These are phyloP conservation scores for Metschnikowia bowlesiae DNA, from an alignment of 805 yeast genomes.

Conservation along the genomic window DNA sequence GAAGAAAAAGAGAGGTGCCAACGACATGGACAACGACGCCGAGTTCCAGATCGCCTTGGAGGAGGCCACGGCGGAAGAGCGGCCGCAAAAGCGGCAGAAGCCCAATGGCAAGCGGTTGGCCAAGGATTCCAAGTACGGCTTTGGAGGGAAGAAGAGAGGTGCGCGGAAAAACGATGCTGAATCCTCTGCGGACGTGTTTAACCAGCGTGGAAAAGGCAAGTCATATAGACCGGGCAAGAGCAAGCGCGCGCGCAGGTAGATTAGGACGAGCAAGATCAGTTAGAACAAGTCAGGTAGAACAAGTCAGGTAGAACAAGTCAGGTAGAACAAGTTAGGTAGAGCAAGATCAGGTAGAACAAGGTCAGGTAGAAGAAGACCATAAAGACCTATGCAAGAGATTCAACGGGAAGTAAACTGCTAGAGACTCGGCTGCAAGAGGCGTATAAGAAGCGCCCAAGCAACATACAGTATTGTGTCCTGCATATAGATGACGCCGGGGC, in stretches of 20 bases:
- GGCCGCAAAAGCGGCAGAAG: constrained; percentile 46
- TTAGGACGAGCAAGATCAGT: no score
- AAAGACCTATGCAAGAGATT: no score
- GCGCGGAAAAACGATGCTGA: constrained; percentile 68
- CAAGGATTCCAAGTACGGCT: constrained; percentile 70
- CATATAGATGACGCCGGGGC: no score
- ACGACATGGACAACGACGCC: constrained; percentile 67
- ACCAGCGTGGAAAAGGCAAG: constrained; percentile 16
- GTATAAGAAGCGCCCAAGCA: no score
- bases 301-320: not conserved
- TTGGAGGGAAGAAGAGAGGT: constrained; percentile 74
- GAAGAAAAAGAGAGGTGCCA: constrained; percentile 79
- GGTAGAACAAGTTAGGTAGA: not conserved
- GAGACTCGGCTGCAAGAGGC: no score
- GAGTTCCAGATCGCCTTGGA: constrained; percentile 86
- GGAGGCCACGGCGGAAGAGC: constrained; percentile 70
- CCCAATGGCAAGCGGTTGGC: constrained; percentile 65
- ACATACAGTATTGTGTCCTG: no score
- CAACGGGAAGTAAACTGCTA: no score
- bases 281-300: no score
- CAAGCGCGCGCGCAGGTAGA: constrained; percentile 22
- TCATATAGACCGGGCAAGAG: constrained; percentile 40
- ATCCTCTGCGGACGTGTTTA: constrained; percentile 58
- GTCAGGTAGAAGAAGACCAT: no score
- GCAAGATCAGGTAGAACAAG: no score